These are phyloP conservation scores for Kandelia obovata DNA, from an alignment of 345 rosid species.

Conservation along the genomic window DNA sequence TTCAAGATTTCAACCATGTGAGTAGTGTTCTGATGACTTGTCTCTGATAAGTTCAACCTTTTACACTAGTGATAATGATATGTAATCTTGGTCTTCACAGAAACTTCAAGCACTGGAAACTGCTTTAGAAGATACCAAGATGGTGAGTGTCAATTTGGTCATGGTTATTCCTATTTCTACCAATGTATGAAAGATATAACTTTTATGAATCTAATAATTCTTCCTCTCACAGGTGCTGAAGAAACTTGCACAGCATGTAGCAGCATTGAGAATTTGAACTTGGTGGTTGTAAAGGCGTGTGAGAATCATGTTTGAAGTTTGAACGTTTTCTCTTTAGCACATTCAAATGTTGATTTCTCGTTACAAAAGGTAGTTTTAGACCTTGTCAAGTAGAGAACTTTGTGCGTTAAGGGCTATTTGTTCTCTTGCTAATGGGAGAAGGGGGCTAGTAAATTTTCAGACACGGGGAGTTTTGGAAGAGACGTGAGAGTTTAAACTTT, in stretches of 20 bases:
- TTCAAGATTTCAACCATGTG: constrained; percentile 16
- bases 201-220: not conserved
- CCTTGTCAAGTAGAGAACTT: too few relatives aligned
- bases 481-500: too few relatives aligned
- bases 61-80: not conserved
- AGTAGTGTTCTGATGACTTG: not conserved
- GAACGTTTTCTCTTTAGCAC: too few relatives aligned
- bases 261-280: constrained; percentile 21
- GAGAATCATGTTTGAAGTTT: not conserved
- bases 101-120: constrained; percentile 44
- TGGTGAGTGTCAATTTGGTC: constrained; percentile 22
- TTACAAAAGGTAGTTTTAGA: too few relatives aligned
- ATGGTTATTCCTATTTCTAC: not conserved
- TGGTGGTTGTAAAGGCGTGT: not conserved
- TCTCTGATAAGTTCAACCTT: not conserved
- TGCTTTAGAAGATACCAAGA: constrained; percentile 39
- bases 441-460: too few relatives aligned
- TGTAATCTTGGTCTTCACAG: not conserved
- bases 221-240: constrained; percentile 31
- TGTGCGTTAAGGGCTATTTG: too few relatives aligned
- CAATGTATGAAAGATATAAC: not conserved
- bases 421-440: too few relatives aligned
- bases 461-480: too few relatives aligned
- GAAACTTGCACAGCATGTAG: constrained; percentile 32
- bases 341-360: too few relatives aligned